Evolutionary conservation across 2,329 filamentous ascomycete genomes (phyloP), one percentile per base, ranked within the genome.

Genomic region (Epichloe sylvatica): DNA sequence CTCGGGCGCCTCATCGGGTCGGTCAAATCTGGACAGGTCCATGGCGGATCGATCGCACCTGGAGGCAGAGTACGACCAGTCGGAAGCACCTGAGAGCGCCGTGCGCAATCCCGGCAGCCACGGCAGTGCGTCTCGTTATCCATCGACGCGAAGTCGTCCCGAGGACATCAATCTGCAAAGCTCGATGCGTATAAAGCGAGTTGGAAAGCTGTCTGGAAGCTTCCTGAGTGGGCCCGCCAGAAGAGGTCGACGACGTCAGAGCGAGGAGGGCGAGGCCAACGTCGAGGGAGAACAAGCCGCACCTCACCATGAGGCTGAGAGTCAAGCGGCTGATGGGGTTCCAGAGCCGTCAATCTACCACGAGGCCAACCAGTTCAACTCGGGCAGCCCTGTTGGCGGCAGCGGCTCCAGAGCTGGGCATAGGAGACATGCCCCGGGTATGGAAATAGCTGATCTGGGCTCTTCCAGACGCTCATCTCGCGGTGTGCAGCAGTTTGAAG

Each of bases 201-300:
- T 87, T 13, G 83, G 83, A 15, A 86, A 86, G 64, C 73, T 84
- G 7, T 78, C 83, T 2, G 87, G 86, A 1, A 84, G 80, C 52
- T 90, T 91, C 56, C 70, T 92, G 21, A 88, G 85, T 56, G 86
- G 85, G 1, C 87, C 87, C 30, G 85, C 87, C 19, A 78, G 87
- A 49, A 75, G 88, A 56, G 87, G 86, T 25, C 76, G 84, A 53
- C 74, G 81, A 55, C 71, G 80, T 51, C 76, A 76, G 58, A 85
- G 81, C 57, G 81, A 84, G 54, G 83, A 86, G 54, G 76, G 62
- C 5, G 75, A 75, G 49, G 64, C 51, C 2, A 64, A 71, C 35
- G 64, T 55, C 7, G 72, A 75, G 8, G 67, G 64, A 19, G 71
- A 74, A 2, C 62, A 57, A 7, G 55, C 70, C 34, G 56, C 57